Evolutionary conservation across 148 eudicot genomes (phyloP).

Genomic region (Simmondsia chinensis): DNA sequence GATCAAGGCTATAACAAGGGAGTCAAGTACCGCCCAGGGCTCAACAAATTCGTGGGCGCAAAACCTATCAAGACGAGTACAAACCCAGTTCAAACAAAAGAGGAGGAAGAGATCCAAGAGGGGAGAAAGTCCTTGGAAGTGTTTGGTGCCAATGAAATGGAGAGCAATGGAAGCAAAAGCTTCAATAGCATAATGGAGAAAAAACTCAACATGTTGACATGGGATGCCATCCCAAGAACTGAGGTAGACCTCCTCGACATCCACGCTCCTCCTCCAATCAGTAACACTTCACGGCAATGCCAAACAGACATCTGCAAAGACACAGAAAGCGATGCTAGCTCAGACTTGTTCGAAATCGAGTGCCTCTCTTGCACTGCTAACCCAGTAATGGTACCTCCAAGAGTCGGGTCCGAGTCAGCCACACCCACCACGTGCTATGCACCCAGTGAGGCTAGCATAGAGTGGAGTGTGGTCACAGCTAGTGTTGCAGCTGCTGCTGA

Average conservation of each 20-base stretch:
- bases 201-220: constrained; percentile 24
- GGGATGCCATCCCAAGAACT: constrained; percentile 31
- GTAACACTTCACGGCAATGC: neutral
- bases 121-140: constrained; percentile 35
- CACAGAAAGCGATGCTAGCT: constrained; percentile 48
- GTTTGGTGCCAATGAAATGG: constrained; percentile 20
- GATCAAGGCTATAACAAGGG: neutral
- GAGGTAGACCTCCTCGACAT: constrained; percentile 8
- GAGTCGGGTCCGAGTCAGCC: constrained; percentile 12
- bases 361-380: constrained; percentile 32
- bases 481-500: constrained; percentile 73
- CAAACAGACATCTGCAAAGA: no score
- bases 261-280: constrained; percentile 1
- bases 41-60: neutral
- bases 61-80: constrained; percentile 9
- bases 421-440: constrained; percentile 40
- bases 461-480: constrained; percentile 80
- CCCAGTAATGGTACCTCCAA: constrained; percentile 19
- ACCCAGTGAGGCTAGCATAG: constrained; percentile 85
- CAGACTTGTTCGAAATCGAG: constrained; percentile 63
- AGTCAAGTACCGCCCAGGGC: no score
- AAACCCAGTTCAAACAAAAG: neutral
- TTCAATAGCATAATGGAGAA: constrained; percentile 25
- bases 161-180: constrained; percentile 12
- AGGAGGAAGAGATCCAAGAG: constrained; percentile 8